A percentile compares a stretch with the other conserved stretches of the same genome.
These are phyloP conservation scores for Herpetospermum pedunculosum DNA, from an alignment of 306 rosid genomes.

Conservation along the genomic window DNA sequence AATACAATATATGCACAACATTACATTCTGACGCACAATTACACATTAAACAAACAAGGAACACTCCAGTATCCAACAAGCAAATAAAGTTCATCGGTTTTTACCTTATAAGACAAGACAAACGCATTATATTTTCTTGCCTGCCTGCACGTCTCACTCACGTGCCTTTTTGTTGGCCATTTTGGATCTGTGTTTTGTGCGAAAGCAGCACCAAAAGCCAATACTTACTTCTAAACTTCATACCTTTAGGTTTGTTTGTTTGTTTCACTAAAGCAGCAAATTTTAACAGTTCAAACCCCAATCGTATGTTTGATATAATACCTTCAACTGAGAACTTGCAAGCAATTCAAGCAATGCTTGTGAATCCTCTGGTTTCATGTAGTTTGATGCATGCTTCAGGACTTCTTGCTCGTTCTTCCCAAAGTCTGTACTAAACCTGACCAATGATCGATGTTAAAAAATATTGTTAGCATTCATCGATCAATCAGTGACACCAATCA, in stretches of 20 bases:
- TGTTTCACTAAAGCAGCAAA: background rate
- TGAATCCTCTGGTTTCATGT: constrained; percentile 52
- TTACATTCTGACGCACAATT: background rate
- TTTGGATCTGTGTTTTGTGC: background rate
- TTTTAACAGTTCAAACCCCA: constrained; percentile 68
- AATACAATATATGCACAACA: background rate
- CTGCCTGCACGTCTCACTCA: background rate
- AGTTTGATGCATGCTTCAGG: constrained; percentile 70
- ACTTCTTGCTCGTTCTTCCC: constrained; percentile 79
- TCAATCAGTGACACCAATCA: too few relatives aligned
- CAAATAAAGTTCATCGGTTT: too few relatives aligned
- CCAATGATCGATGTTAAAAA: background rate
- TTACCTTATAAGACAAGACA: too few relatives aligned
- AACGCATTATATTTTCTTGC: too few relatives aligned
- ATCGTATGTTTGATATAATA: constrained; percentile 62
- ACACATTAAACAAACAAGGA: background rate
- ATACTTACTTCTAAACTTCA: background rate
- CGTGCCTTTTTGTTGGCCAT: background rate
- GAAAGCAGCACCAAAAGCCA: background rate
- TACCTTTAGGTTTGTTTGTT: background rate
- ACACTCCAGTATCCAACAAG: too few relatives aligned
- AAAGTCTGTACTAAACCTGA: constrained; percentile 81
- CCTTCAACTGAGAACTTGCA: constrained; percentile 66
- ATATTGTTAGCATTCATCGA: background rate
- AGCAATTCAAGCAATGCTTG: constrained; percentile 60